Evolutionary conservation across 371 early-diverging fungal genomes (phyloP), one percentile per base, ranked within the genome.

Genomic region (Mortierella sp.): DNA sequence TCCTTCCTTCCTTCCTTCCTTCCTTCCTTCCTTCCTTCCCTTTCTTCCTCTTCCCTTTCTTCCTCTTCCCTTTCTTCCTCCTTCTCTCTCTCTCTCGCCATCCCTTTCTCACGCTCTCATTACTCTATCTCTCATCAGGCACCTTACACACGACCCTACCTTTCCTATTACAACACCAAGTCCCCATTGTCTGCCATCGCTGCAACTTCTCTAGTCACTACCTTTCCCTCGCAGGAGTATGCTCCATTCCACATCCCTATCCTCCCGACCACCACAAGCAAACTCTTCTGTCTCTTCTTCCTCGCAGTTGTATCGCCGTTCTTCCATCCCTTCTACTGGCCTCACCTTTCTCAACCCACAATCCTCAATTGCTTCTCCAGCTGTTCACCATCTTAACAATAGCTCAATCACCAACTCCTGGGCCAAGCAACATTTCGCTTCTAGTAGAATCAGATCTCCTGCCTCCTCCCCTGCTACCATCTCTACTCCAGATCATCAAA

Each of bases 191-290:
- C 19, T 28, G 22, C 28, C 28, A 24, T 15, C 7, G 24, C 24
- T 24, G 55, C 21, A 55, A 24, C 55, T 11, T 28, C 22, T 24
- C 55, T 55, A 3, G 10, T 6, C 15, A 21, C 21, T 19, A 24
- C 2, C 55, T 24, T 24, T 4, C 28, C 28, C 6, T 16, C 8
- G 55, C 24, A 53, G 67, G 67, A 67, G 67, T 32, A 73, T 73
- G 74, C 67, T 67, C 58, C 74, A 73, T 67, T 73, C 74, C 68
- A 55, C 68, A 58, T 67, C 68, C 58, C 55, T 67, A 32, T 67
- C 67, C 45, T 63, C 58, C 63, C 74, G 68, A 63, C 63, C 67
- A 58, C 28, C 71, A 11, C 60, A 65, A 43, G 58, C 65, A 11
- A 40, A 61, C 45, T 48, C 72, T 52, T 60, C 68, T 16, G 16